Evolutionary conservation across 208 protist species (phyloP), one percentile per base, ranked within the genome.

Genomic region (Angomonas deanei): DNA sequence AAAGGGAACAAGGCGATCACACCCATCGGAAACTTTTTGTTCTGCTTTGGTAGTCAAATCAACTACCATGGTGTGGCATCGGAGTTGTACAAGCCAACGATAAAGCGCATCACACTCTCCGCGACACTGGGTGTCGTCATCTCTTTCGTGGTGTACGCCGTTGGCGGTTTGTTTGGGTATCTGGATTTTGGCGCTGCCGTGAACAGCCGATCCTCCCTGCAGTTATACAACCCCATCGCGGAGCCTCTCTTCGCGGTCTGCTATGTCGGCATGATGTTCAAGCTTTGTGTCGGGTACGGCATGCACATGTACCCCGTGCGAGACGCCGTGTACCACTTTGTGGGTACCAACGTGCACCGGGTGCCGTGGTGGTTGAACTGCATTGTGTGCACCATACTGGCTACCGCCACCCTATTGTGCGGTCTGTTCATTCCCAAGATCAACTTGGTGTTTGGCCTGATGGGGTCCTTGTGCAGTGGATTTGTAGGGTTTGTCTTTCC

Each of bases 401-500:
- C 82, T 3, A 11, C 70, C 2, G 26, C 58, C 1, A 55, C 83
- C 1, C 70, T 92, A 3, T 48, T 91, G n/a, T 42, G 54, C 0
- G 88, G 82, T 19, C 73, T 94, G 2, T 86, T 92, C 39, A 86
- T 94, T 42, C 84, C 84, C 8, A 63, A 70, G 38, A 77, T 94
- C 27, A 80, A 66, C 30, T 61, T 81, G 11, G 80, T 89, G 32
- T 92, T 94, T 67, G 80, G 78, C 26, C 74, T 92, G 6, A 60
- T 92, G 27, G 88, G 88, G 17, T 66, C 71, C 36, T 66, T 92
- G 33, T 86, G 66, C 36, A 80, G 82, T 46, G 81, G 81, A 13
- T 87, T 81, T 59, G 75, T 94, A 34, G 79, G 75, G 30, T 94
- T 84, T 46, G 63, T 92, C 17, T 88, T 87, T 53, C 88, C 88